Conservation (phyloP, 371 early-diverging fungal species). For the Apophysomyces elegans region DNA sequence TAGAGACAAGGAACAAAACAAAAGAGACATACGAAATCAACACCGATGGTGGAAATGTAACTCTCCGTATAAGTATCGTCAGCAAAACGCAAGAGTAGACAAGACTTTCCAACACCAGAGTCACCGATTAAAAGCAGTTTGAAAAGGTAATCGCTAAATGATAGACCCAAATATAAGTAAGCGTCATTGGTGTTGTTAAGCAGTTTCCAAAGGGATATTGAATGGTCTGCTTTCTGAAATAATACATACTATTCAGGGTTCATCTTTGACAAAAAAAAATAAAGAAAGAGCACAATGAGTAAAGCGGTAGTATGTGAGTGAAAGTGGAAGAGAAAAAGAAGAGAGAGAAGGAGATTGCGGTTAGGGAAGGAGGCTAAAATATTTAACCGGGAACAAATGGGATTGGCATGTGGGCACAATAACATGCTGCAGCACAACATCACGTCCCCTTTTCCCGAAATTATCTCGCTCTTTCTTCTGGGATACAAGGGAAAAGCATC, state of each 20-base stretch:
- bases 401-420: background rate
- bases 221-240: background rate
- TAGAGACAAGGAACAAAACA: background rate
- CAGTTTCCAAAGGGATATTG: background rate
- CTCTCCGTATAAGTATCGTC: conserved; percentile 93
- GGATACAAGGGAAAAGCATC: no score
- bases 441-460: no score
- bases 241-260: conserved; percentile 11
- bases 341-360: background rate
- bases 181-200: background rate
- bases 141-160: conserved; percentile 63
- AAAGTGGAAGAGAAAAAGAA: background rate
- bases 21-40: conserved; percentile 79
- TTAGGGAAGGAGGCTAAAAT: background rate
- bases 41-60: conserved; percentile 98
- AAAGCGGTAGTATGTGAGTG: background rate
- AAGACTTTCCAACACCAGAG: conserved; percentile 97
- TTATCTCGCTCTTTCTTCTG: no score
- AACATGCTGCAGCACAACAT: no score
- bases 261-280: background rate
- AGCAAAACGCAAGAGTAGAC: conserved; percentile 89
- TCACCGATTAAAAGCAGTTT: conserved; percentile 97
- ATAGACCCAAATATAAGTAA: background rate
- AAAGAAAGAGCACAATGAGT: background rate
- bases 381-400: background rate